phyloP scores from a whole-genome alignment of 208 protist genomes.

The Endotrypanum monterogeii region DNA sequence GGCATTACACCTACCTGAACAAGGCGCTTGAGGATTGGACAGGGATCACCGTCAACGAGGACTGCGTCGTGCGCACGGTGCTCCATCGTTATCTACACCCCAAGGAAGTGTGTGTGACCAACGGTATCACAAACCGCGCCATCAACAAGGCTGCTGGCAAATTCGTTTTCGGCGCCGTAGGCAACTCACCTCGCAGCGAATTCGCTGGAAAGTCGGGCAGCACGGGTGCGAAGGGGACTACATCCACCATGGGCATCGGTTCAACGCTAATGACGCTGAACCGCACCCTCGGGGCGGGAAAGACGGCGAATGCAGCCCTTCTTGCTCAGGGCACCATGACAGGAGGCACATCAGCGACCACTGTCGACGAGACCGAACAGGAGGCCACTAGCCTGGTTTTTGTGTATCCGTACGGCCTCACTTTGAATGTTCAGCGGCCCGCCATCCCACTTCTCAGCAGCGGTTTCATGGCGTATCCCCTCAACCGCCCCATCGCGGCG shows the following conservation, averaged over 20 bases:
- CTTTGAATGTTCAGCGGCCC: constrained; percentile 94
- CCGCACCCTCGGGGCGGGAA: constrained; percentile 51
- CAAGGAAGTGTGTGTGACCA: constrained; percentile 94
- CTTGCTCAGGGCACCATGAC: constrained; percentile 12
- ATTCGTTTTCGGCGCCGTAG: constrained; percentile 53
- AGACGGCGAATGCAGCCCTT: constrained; percentile 23
- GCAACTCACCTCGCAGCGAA: neutral
- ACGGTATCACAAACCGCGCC: constrained; percentile 95
- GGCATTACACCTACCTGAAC: constrained; percentile 82
- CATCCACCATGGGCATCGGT: constrained; percentile 29
- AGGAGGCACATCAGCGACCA: neutral
- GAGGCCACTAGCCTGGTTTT: constrained; percentile 79
- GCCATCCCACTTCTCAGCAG: constrained; percentile 94
- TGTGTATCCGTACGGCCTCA: constrained; percentile 96
- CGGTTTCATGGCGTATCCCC: constrained; percentile 95
- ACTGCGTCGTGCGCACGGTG: constrained; percentile 94
- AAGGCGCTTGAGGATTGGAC: constrained; percentile 85
- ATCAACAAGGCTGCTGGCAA: constrained; percentile 94
- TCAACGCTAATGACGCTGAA: constrained; percentile 55
- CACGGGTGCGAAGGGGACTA: constrained; percentile 14
- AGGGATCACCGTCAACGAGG: constrained; percentile 93
- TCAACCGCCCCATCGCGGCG: constrained; percentile 93
- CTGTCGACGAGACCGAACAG: constrained; percentile 36
- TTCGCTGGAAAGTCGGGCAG: constrained; percentile 1
- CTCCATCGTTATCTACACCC: constrained; percentile 97